These are phyloP conservation scores for Acanthamoeba triangularis DNA, from an alignment of 208 protist genomes.

Conservation along the genomic window DNA sequence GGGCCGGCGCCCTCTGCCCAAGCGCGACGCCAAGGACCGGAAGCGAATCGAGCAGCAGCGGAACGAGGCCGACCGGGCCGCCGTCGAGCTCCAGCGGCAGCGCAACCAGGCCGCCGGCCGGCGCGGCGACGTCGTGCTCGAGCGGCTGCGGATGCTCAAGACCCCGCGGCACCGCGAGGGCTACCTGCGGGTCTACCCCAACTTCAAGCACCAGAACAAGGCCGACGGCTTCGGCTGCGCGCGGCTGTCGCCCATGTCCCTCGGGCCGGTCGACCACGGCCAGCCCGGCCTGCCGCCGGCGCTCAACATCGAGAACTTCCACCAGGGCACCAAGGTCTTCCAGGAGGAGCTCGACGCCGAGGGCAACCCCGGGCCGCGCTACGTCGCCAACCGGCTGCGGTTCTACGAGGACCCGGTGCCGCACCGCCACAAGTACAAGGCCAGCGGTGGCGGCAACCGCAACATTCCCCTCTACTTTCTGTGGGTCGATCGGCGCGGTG, in stretches of 20 bases:
- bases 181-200: conserved; percentile 78
- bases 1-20: conserved; percentile 43
- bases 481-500: conserved; percentile 65
- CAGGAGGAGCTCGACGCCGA: conserved; percentile 23
- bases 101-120: background rate
- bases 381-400: background rate
- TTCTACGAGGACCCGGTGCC: conserved; percentile 74
- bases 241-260: conserved; percentile 75
- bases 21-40: background rate
- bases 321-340: conserved; percentile 77
- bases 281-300: conserved; percentile 72
- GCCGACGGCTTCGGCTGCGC: conserved; percentile 74
- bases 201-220: conserved; percentile 77
- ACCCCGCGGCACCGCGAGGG: conserved; percentile 63
- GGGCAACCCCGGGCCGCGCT: background rate
- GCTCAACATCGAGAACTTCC: conserved; percentile 84
- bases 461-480: conserved; percentile 79
- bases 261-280: conserved; percentile 71
- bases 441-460: background rate
- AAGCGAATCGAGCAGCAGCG: conserved; percentile 6
- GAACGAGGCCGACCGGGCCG: background rate
- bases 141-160: conserved; percentile 74
- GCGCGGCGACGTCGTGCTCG: conserved; percentile 50
- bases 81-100: conserved; percentile 21
- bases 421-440: conserved; percentile 79